A percentile compares a stretch with the other conserved stretches of the same genome.
phyloP scores from a whole-genome alignment of 805 yeast genomes.

The Peterozyma toletana region DNA sequence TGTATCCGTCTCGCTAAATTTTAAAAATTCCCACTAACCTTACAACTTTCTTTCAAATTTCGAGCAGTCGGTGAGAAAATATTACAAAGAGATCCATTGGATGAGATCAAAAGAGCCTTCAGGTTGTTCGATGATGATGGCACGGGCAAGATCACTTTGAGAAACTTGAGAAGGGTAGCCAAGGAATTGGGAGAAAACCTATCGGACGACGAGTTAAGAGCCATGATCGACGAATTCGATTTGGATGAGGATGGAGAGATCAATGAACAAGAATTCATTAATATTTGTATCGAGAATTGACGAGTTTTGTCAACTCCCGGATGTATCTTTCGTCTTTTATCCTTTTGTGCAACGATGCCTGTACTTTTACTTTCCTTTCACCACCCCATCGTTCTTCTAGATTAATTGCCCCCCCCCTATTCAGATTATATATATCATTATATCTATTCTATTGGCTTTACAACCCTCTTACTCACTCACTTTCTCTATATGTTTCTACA shows the following conservation, averaged over 20 bases:
- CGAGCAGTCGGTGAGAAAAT: slow-evolving; percentile 66
- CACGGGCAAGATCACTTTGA: slow-evolving; percentile 78
- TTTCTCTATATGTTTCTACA: too few relatives aligned
- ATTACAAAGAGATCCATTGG: slow-evolving; percentile 85
- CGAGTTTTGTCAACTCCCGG: too few relatives aligned
- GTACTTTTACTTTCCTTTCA: too few relatives aligned
- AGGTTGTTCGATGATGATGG: slow-evolving; percentile 80
- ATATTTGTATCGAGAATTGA: slow-evolving; percentile 70
- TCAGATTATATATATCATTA: too few relatives aligned
- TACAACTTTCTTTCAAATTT: background rate
- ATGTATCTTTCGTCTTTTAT: too few relatives aligned
- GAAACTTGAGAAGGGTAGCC: slow-evolving; percentile 82
- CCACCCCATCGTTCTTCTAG: too few relatives aligned
- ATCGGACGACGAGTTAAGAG: slow-evolving; percentile 86
- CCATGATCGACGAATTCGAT: slow-evolving; percentile 98
- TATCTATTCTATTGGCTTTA: too few relatives aligned
- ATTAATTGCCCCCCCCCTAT: too few relatives aligned
- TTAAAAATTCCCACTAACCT: background rate
- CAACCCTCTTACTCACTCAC: too few relatives aligned
- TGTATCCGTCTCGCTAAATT: background rate
- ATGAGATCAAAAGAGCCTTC: slow-evolving; percentile 88
- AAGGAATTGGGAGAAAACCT: slow-evolving; percentile 88
- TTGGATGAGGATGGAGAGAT: slow-evolving; percentile 94
- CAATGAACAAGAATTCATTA: slow-evolving; percentile 83
- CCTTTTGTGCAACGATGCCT: too few relatives aligned